Evolutionary conservation across 2,329 filamentous ascomycete species (phyloP).

Genomic region (Verticillium klebahnii): DNA sequence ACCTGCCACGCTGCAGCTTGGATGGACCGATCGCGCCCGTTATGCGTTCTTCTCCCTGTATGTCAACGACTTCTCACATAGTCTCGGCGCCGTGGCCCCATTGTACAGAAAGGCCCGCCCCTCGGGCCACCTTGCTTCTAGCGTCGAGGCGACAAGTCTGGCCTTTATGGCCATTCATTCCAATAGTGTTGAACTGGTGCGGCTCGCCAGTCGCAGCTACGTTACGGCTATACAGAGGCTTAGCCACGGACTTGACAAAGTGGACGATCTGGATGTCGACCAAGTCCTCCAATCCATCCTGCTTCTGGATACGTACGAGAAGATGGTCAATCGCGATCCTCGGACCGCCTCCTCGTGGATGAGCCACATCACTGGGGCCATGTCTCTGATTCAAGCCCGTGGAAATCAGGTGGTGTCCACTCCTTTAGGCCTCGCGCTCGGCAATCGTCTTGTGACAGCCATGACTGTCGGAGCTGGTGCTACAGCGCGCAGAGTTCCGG

Average conservation of each 20-base stretch:
- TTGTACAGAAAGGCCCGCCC: conserved; percentile 9
- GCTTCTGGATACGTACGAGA: conserved; percentile 22
- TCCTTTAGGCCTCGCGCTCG: conserved; percentile 1
- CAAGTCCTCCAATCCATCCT: conserved; percentile 17
- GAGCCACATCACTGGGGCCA: conserved; percentile 17
- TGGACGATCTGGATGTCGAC: conserved; percentile 1
- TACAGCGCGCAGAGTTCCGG: neutral
- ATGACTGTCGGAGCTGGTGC: conserved; percentile 5
- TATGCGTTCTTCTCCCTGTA: conserved; percentile 18
- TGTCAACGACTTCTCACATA: conserved; percentile 16
- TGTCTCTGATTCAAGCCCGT: conserved; percentile 10
- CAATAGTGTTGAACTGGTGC: conserved; percentile 1
- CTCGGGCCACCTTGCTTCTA: conserved; percentile 12
- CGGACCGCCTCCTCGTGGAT: conserved; percentile 8
- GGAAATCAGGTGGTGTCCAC: neutral
- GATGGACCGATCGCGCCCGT: conserved; percentile 14
- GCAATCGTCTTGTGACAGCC: conserved; percentile 4
- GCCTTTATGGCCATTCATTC: conserved; percentile 15
- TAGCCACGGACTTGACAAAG: neutral
- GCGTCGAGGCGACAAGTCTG: conserved; percentile 19
- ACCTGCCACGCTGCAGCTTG: conserved; percentile 2
- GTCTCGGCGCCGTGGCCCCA: conserved; percentile 13
- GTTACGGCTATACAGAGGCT: conserved; percentile 2
- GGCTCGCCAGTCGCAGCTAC: conserved; percentile 5
- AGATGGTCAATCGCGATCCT: conserved; percentile 14